Evolutionary conservation across 169 alveolate genomes (phyloP).

Genomic region (Plasmodium coatneyi): DNA sequence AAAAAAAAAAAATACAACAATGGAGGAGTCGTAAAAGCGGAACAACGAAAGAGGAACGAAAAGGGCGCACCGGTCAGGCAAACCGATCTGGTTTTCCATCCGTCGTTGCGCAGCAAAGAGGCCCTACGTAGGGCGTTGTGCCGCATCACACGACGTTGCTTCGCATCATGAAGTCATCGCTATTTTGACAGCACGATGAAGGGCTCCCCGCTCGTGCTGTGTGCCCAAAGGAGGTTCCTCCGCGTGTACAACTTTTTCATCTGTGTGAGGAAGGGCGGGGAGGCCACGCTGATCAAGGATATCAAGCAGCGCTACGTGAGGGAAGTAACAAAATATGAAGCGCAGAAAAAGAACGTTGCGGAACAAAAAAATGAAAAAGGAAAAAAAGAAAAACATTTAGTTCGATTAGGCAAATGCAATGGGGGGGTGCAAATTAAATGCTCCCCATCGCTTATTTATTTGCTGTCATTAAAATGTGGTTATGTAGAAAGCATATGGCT

Average conservation of each 20-base stretch:
- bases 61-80: background rate
- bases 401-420: slow-evolving; percentile 32
- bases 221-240: slow-evolving; percentile 1
- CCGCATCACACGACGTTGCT: background rate
- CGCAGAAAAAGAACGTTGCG: background rate
- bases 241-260: slow-evolving; percentile 62
- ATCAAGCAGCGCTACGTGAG: slow-evolving; percentile 35
- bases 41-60: background rate
- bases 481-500: slow-evolving; percentile 74
- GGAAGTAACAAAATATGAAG: slow-evolving; percentile 35
- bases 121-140: background rate
- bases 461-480: slow-evolving; percentile 52
- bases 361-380: background rate
- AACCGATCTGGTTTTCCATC: background rate
- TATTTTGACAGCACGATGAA: slow-evolving; percentile 1
- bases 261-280: slow-evolving; percentile 63
- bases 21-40: background rate
- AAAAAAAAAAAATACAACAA: background rate
- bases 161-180: background rate
- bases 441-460: slow-evolving; percentile 50
- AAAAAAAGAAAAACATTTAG: slow-evolving; percentile 63
- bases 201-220: background rate
- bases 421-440: slow-evolving; percentile 69
- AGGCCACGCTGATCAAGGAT: slow-evolving; percentile 34
- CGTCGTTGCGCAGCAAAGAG: background rate